Percentiles rank a stretch among this genome's conserved stretches.
Evolutionary conservation across 2,329 filamentous ascomycete genomes (phyloP).

Genomic region (Pleoardoris graminearum): DNA sequence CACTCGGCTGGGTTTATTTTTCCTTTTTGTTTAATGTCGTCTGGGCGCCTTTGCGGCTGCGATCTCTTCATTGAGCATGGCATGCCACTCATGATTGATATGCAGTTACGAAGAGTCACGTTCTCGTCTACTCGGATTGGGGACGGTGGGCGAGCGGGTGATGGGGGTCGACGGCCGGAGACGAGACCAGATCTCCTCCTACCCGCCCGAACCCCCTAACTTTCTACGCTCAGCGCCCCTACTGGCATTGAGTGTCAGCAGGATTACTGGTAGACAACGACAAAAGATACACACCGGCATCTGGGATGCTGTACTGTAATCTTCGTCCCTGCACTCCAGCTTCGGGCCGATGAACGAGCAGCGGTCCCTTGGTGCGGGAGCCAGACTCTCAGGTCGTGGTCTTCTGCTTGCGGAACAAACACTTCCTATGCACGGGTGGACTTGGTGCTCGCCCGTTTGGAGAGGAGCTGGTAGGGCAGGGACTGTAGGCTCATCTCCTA

Average conservation of each 20-base stretch:
- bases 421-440: conserved; percentile 37
- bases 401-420: conserved; percentile 46
- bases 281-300: conserved; percentile 45
- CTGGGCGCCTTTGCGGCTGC: conserved; percentile 31
- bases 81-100: conserved; percentile 41
- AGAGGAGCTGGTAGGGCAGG: conserved; percentile 17
- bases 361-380: conserved; percentile 25
- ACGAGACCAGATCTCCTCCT: neutral
- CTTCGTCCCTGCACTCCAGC: conserved; percentile 33
- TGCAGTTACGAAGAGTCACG: conserved; percentile 26
- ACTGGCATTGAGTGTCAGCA: conserved; percentile 46
- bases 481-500: conserved; percentile 60
- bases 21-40: conserved; percentile 47
- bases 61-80: conserved; percentile 45
- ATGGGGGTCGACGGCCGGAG: neutral
- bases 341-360: conserved; percentile 14
- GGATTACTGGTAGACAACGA: conserved; percentile 44
- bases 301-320: conserved; percentile 46
- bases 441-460: conserved; percentile 32
- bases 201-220: neutral
- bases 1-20: conserved; percentile 39
- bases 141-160: neutral
- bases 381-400: conserved; percentile 35
- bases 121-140: conserved; percentile 35
- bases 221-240: neutral